phyloP scores from a whole-genome alignment of 306 rosid species.

The Prunus mongolica region DNA sequence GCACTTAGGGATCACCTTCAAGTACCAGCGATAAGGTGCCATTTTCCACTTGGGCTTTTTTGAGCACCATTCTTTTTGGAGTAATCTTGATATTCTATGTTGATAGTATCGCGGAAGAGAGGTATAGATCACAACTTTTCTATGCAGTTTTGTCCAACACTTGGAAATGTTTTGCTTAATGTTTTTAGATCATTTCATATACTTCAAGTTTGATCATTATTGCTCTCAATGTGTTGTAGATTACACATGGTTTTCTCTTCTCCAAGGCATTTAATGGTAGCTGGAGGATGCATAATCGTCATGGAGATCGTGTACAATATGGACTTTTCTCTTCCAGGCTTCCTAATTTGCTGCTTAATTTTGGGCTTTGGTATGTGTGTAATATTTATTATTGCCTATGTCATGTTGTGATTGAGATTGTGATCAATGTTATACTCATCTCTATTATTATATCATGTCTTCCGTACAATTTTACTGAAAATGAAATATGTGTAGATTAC shows the following conservation, averaged over 20 bases:
- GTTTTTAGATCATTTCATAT: neutral
- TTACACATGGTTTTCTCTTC: conserved; percentile 98
- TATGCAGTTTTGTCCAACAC: neutral
- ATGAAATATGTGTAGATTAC: conserved; percentile 8
- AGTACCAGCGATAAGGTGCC: conserved; percentile 58
- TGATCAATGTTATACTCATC: neutral
- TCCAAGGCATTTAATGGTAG: conserved; percentile 90
- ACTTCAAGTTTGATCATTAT: neutral
- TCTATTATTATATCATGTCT: neutral
- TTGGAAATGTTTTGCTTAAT: neutral
- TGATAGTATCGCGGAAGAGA: conserved; percentile 92
- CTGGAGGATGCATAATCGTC: conserved; percentile 78
- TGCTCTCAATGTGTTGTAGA: conserved; percentile 39
- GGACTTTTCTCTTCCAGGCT: conserved; percentile 89
- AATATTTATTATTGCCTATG: conserved; percentile 4
- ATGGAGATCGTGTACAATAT: conserved; percentile 77
- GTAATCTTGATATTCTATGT: conserved; percentile 82
- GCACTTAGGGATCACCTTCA: conserved; percentile 77
- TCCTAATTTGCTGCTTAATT: conserved; percentile 70
- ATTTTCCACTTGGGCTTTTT: conserved; percentile 90
- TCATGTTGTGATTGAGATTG: neutral
- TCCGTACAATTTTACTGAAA: neutral
- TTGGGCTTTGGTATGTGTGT: conserved; percentile 84
- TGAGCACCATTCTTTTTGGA: conserved; percentile 85
- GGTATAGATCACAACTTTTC: conserved; percentile 38